A percentile compares a stretch with the other conserved stretches of the same genome.
Conservation (phyloP, 306 rosid species). For the Hippophae rhamnoides region DNA sequence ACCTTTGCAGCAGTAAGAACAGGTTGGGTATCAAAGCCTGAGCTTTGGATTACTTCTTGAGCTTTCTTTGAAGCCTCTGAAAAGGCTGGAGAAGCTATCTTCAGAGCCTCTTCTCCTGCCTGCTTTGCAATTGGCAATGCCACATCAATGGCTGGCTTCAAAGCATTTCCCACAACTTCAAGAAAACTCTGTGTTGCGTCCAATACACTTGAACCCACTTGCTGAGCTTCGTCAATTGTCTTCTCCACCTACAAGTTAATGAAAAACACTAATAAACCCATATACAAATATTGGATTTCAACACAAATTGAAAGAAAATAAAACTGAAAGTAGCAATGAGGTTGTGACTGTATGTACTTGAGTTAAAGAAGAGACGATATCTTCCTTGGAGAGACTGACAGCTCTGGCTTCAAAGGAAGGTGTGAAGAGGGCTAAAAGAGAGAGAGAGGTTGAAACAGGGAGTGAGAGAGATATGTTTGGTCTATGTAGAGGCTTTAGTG, state of each 20-base stretch:
- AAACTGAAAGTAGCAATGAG: not conserved
- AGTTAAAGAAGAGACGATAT: slow-evolving; percentile 66
- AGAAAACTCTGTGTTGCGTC: slow-evolving; percentile 36
- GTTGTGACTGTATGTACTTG: slow-evolving; percentile 27
- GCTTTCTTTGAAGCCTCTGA: slow-evolving; percentile 77
- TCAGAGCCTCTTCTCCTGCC: slow-evolving; percentile 72
- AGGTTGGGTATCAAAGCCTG: slow-evolving; percentile 65
- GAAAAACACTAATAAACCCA: not conserved
- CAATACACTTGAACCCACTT: slow-evolving; percentile 47
- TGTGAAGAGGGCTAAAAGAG: slow-evolving; percentile 61
- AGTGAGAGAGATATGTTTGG: slow-evolving; percentile 37
- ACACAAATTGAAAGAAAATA: slow-evolving; percentile 3
- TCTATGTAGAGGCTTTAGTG: slow-evolving; percentile 29
- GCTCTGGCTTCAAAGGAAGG: slow-evolving; percentile 62
- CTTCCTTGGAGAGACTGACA: slow-evolving; percentile 57
- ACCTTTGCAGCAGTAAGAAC: slow-evolving; percentile 76
- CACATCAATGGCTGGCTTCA: slow-evolving; percentile 70
- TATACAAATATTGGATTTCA: slow-evolving; percentile 11
- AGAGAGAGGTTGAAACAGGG: slow-evolving; percentile 57
- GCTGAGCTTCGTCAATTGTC: slow-evolving; percentile 71
- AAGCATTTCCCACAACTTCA: slow-evolving; percentile 36
- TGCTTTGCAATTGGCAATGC: slow-evolving; percentile 59
- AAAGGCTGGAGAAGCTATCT: slow-evolving; percentile 65
- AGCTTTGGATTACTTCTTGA: slow-evolving; percentile 60
- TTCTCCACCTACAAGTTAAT: slow-evolving; percentile 55